Base-by-base conservation (phyloP, 2,329 filamentous ascomycete species). In the Diaporthe destruens region DNA sequence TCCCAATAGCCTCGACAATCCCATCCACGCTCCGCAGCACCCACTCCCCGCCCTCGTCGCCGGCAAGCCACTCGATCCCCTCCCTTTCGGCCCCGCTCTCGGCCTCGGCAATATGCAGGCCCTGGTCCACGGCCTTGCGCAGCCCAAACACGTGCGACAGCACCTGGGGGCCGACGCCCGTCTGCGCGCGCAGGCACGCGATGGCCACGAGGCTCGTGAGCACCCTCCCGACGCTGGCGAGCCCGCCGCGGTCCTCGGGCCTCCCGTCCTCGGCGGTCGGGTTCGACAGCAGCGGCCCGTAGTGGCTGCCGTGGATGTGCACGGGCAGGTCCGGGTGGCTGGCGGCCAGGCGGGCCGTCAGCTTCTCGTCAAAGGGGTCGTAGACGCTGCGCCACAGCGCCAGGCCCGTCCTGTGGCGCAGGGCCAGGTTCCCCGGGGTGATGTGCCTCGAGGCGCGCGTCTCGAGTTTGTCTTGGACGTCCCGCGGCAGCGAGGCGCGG, bases 301-400 rank as follows among this genome's bases (percentile, higher is more conserved):
- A 97, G 79, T 96, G 92, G 66, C 87, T 88, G 75, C 91, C 87
- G 18, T 96, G 84, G 76, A 97, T 96, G 78, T 94, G 91, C 3
- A 95, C 92, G 0, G 94, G 94, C 32, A 97, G 82, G 79, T 96
- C 94, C 0, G 94, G 94, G 79, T 97, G 94, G 14, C 91, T 90
- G n/a, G 87, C 86, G 0, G 89, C 92, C 1, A 97, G 89, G 82
- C 92, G 94, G 66, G 86, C 84, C 72, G 90, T 86, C 7, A 97
- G 87, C 82, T 95, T 95, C 18, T 84, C 84, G 79, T 93, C 91
- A 76, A 95, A 92, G 2, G 93, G 93, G 0, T 87, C 84, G 83
- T 97, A 97, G 66, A 97, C 90, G 8, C 89, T 92, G 76, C 93
- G 85, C 94, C 94, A 97, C 2, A 96, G 87, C 0, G 77, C 84